Conservation (phyloP, 2,329 filamentous ascomycete genomes). For the Emergomyces orientalis region DNA sequence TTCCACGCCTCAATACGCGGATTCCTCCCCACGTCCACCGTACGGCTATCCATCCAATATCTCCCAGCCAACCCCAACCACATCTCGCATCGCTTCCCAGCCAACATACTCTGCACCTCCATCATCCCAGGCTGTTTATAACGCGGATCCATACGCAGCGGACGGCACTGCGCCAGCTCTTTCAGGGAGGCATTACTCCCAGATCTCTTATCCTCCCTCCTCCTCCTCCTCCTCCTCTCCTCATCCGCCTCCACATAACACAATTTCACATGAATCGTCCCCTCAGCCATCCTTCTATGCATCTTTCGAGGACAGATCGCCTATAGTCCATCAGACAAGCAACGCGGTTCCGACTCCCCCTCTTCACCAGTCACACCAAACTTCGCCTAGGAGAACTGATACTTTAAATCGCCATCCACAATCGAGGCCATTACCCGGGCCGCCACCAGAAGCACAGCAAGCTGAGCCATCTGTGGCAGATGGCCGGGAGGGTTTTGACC, state of each 20-base stretch:
- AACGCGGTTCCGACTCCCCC: conserved; percentile 41
- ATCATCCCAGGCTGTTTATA: conserved; percentile 15
- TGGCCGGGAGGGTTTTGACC: conserved; percentile 29
- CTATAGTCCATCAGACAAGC: conserved; percentile 23
- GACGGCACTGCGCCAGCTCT: background rate
- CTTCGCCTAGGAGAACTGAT: conserved; percentile 43
- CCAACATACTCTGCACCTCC: conserved; percentile 12
- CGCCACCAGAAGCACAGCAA: conserved; percentile 41
- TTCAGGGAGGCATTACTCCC: background rate
- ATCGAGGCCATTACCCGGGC: conserved; percentile 50
- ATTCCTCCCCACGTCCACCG: conserved; percentile 19
- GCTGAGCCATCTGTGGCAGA: conserved; percentile 19
- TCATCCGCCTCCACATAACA: conserved; percentile 10
- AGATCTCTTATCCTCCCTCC: background rate
- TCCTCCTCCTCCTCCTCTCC: conserved; percentile 3
- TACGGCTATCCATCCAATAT: conserved; percentile 22
- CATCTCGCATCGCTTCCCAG: conserved; percentile 16
- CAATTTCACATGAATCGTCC: background rate
- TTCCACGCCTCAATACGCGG: conserved; percentile 23
- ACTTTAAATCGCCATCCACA: conserved; percentile 49
- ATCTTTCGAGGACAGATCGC: conserved; percentile 22
- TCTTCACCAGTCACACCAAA: conserved; percentile 42
- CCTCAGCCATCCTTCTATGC: conserved; percentile 15
- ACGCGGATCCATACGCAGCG: background rate
- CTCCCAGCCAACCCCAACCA: conserved; percentile 19